Percentiles rank a stretch among this genome's conserved stretches.
Conservation (phyloP, 208 protist species). For the Acanthamoeba lugdunensis region DNA sequence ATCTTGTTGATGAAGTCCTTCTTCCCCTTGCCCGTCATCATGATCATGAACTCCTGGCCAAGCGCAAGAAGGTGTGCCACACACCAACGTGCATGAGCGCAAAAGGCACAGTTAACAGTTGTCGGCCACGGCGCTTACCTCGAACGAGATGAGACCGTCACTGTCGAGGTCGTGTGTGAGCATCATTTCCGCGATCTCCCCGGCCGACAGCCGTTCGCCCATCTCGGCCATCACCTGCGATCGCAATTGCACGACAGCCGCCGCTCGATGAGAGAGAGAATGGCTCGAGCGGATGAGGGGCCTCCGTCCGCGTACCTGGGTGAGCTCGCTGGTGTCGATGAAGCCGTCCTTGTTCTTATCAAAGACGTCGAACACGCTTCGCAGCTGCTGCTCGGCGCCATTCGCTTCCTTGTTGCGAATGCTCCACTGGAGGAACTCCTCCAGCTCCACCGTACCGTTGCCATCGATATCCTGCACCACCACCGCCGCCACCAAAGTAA, state of each 20-base stretch:
- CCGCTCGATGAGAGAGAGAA: background rate
- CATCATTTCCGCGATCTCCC: conserved; percentile 30
- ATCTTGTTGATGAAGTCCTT: background rate
- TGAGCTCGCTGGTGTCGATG: conserved; percentile 17
- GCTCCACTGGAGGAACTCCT: conserved; percentile 30
- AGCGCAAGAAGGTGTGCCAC: background rate
- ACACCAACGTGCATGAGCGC: too few species aligned
- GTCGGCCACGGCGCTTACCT: background rate
- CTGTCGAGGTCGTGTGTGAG: background rate
- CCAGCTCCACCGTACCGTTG: conserved; percentile 33
- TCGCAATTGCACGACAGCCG: background rate
- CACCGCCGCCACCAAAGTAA: background rate
- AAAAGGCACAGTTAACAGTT: too few species aligned
- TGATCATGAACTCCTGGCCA: conserved; percentile 21
- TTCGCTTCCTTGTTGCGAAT: background rate
- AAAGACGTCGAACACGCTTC: conserved; percentile 24
- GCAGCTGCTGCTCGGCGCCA: background rate
- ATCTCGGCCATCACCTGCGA: background rate
- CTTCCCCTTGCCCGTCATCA: conserved; percentile 51
- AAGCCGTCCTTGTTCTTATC: conserved; percentile 44
- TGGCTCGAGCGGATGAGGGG: too few species aligned
- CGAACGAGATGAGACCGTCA: conserved; percentile 21
- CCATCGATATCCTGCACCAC: background rate
- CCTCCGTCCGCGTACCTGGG: background rate
- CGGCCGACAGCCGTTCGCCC: background rate